These are phyloP conservation scores for Microbotryomycetes sp. DNA, from an alignment of 1,284 basidiomycete genomes.

Conservation along the genomic window DNA sequence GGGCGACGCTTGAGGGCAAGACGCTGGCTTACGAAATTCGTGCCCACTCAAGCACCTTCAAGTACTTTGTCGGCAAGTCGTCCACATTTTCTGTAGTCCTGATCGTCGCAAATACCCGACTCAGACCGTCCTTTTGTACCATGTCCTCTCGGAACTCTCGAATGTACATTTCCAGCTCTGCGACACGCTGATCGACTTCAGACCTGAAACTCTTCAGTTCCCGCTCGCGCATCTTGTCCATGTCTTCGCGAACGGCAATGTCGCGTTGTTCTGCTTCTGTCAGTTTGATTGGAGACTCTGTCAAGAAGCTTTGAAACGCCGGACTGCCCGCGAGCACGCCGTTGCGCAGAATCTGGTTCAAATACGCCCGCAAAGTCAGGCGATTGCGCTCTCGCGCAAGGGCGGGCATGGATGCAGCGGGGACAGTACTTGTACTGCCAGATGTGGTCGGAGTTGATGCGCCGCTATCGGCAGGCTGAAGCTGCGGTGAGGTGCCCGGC, in stretches of 20 bases:
- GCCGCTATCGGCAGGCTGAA: slow-evolving; percentile 3
- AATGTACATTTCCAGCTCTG: slow-evolving; percentile 75
- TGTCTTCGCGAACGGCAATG: slow-evolving; percentile 69
- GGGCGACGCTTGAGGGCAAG: slow-evolving; percentile 11
- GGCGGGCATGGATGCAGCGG: slow-evolving; percentile 34
- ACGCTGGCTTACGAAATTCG: slow-evolving; percentile 67
- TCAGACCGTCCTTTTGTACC: slow-evolving; percentile 81
- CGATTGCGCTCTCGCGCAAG: slow-evolving; percentile 90
- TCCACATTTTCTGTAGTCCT: slow-evolving; percentile 69
- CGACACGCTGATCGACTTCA: slow-evolving; percentile 80
- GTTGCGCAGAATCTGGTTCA: slow-evolving; percentile 69
- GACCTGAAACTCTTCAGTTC: slow-evolving; percentile 75
- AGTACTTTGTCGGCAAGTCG: slow-evolving; percentile 75
- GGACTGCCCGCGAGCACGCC: slow-evolving; percentile 71
- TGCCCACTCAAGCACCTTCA: slow-evolving; percentile 90
- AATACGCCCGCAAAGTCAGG: slow-evolving; percentile 84
- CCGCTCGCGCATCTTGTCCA: slow-evolving; percentile 81
- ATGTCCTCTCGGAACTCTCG: slow-evolving; percentile 86
- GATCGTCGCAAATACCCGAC: slow-evolving; percentile 77
- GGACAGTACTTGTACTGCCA: slow-evolving; percentile 9
- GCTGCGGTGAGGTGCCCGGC: slow-evolving; percentile 3
- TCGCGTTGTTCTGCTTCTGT: slow-evolving; percentile 72
- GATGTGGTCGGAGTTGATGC: slow-evolving; percentile 32
- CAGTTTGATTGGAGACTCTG: slow-evolving; percentile 66
- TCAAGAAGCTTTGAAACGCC: slow-evolving; percentile 76